A percentile compares a stretch with the other conserved stretches of the same genome.
Evolutionary conservation across 495 filamentous ascomycete species (phyloP).

Genomic region (Neurospora sublineolata): DNA sequence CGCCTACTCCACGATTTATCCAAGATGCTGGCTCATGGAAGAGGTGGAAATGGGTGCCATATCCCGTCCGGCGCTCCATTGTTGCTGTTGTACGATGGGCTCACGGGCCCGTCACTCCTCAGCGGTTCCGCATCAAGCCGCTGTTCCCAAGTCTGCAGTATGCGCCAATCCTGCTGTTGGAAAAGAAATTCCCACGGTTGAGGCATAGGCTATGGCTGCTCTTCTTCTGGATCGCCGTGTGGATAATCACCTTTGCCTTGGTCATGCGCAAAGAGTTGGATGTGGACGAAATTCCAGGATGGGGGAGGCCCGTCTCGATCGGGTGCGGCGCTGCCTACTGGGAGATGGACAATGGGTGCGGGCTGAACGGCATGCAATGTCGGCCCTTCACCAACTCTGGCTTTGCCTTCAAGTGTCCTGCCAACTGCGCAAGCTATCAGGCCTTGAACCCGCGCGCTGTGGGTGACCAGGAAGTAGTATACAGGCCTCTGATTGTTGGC

Average conservation of each 20-base stretch:
- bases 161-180: slow-evolving; percentile 51
- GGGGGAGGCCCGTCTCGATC: slow-evolving; percentile 52
- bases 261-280: slow-evolving; percentile 53
- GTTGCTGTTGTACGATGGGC: slow-evolving; percentile 48
- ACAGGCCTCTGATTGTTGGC: slow-evolving; percentile 62
- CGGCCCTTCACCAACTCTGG: slow-evolving; percentile 63
- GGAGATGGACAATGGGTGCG: slow-evolving; percentile 61
- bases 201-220: slow-evolving; percentile 48
- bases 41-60: slow-evolving; percentile 37
- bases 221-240: slow-evolving; percentile 50
- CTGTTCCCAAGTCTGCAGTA: slow-evolving; percentile 59
- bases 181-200: slow-evolving; percentile 50
- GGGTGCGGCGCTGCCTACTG: slow-evolving; percentile 57
- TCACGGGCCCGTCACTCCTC: slow-evolving; percentile 57
- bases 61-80: slow-evolving; percentile 29
- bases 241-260: slow-evolving; percentile 61
- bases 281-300: slow-evolving; percentile 55
- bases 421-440: slow-evolving; percentile 54
- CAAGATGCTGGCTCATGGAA: slow-evolving; percentile 27
- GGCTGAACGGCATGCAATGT: slow-evolving; percentile 67
- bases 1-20: slow-evolving; percentile 28
- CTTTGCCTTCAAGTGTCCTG: slow-evolving; percentile 69
- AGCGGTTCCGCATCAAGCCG: slow-evolving; percentile 53
- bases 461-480: slow-evolving; percentile 59
- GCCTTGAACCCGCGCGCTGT: slow-evolving; percentile 64